phyloP scores from a whole-genome alignment of 805 yeast genomes.

The Cyberlindnera mycetangii region DNA sequence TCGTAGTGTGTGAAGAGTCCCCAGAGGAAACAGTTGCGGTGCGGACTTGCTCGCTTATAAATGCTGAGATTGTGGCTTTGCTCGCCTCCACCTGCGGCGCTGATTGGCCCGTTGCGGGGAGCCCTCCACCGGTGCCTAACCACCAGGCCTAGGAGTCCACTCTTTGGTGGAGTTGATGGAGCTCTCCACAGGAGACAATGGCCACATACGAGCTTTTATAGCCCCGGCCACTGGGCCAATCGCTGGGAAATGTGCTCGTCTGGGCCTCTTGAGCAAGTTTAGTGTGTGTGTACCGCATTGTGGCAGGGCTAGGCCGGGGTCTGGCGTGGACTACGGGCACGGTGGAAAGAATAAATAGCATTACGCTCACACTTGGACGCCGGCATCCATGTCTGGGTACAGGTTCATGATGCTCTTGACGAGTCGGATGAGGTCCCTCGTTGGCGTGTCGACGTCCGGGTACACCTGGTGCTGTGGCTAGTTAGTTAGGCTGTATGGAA shows the following conservation, averaged over 20 bases:
- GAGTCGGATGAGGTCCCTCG: slow-evolving; percentile 15
- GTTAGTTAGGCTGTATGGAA: no score
- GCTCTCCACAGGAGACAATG: not conserved
- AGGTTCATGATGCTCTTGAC: slow-evolving; percentile 18
- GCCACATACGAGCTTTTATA: not conserved
- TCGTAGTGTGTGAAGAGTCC: not conserved
- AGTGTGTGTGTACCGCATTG: no score
- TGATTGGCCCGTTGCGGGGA: not conserved
- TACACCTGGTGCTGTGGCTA: slow-evolving; percentile 16
- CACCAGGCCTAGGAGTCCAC: no score
- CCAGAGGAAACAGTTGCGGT: not conserved
- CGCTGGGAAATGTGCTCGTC: no score
- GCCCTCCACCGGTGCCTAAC: no score
- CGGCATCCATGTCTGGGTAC: slow-evolving; percentile 11
- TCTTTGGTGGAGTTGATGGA: no score
- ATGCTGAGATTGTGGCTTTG: not conserved
- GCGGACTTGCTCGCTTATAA: not conserved
- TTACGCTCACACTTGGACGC: no score
- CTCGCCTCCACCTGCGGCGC: not conserved
- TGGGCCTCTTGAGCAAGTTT: not conserved
- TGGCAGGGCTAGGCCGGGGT: no score
- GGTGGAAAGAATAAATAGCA: no score
- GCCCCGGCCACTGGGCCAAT: not conserved
- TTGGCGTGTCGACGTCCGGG: slow-evolving; percentile 18
- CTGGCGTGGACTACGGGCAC: no score